Percentiles rank a stretch among this genome's conserved stretches.
Conservation (phyloP, 495 filamentous ascomycete species). For the Terfezia claveryi region DNA sequence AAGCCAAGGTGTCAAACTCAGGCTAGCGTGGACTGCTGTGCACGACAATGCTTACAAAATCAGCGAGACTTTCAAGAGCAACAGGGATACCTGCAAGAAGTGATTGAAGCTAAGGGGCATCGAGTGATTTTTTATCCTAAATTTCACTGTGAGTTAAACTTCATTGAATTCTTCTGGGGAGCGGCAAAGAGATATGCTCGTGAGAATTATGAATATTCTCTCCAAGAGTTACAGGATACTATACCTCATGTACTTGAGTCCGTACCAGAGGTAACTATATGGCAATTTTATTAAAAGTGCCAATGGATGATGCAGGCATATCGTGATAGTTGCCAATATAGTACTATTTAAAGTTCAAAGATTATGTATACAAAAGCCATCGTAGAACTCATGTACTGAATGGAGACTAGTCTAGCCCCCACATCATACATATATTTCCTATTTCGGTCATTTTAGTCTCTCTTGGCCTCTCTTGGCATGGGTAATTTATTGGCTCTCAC, state of each 20-base stretch:
- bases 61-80: conserved; percentile 1
- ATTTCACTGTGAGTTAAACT: conserved; percentile 3
- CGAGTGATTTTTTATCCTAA: not conserved
- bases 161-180: conserved; percentile 1
- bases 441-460: too few relatives aligned
- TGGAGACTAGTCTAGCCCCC: too few relatives aligned
- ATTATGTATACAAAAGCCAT: too few relatives aligned
- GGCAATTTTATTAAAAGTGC: not conserved
- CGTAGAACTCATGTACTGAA: too few relatives aligned
- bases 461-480: too few relatives aligned
- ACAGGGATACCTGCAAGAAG: not conserved
- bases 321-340: not conserved
- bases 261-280: not conserved
- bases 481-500: too few relatives aligned
- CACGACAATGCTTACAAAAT: not conserved
- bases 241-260: not conserved
- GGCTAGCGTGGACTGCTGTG: not conserved
- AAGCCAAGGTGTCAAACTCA: too few relatives aligned
- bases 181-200: conserved; percentile 1
- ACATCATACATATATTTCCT: too few relatives aligned
- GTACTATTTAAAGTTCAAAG: too few relatives aligned
- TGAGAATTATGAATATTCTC: not conserved
- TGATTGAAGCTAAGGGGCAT: not conserved
- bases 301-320: not conserved
- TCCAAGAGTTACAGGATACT: not conserved